Percentiles rank a stretch among this genome's conserved stretches.
These are phyloP conservation scores for Ogataea angusta DNA, from an alignment of 805 yeast genomes.

Conservation along the genomic window DNA sequence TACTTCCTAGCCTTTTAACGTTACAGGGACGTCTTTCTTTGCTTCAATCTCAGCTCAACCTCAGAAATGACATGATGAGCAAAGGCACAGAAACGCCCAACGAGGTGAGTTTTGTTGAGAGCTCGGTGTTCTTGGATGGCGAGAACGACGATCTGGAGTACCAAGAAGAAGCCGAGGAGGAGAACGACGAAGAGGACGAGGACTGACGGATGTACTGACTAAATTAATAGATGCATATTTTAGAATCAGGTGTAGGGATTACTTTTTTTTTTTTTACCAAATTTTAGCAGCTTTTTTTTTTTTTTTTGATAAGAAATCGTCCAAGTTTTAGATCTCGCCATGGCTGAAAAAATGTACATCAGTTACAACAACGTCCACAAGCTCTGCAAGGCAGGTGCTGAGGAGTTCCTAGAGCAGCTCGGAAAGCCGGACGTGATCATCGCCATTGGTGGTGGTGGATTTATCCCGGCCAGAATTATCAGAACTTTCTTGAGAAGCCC, in stretches of 20 bases:
- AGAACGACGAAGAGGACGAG: constrained; percentile 9
- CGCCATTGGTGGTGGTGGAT: constrained; percentile 75
- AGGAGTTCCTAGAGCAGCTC: constrained; percentile 25
- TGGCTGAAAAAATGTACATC: constrained; percentile 53
- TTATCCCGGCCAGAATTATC: constrained; percentile 65
- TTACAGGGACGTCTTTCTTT: constrained; percentile 84
- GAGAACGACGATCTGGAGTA: constrained; percentile 25
- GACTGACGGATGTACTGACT: neutral
- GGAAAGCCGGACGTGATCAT: constrained; percentile 51
- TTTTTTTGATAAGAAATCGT: constrained; percentile 1
- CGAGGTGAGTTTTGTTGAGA: constrained; percentile 21
- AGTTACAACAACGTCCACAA: constrained; percentile 82
- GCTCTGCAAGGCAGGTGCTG: constrained; percentile 57
- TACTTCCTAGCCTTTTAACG: constrained; percentile 66
- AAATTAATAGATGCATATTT: constrained; percentile 1
- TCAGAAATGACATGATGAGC: constrained; percentile 53
- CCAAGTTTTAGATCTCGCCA: constrained; percentile 11
- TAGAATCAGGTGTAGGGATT: neutral
- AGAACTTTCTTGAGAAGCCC: constrained; percentile 58
- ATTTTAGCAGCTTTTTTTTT: constrained; percentile 1
- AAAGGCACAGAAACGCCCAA: constrained; percentile 20
- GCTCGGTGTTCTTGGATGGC: constrained; percentile 28
- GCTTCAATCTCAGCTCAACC: constrained; percentile 67
- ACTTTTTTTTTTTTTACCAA: neutral
- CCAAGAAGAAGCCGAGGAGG: constrained; percentile 6